phyloP scores from a whole-genome alignment of 2,329 filamentous ascomycete genomes.

The Alternaria novae-zelandiae region DNA sequence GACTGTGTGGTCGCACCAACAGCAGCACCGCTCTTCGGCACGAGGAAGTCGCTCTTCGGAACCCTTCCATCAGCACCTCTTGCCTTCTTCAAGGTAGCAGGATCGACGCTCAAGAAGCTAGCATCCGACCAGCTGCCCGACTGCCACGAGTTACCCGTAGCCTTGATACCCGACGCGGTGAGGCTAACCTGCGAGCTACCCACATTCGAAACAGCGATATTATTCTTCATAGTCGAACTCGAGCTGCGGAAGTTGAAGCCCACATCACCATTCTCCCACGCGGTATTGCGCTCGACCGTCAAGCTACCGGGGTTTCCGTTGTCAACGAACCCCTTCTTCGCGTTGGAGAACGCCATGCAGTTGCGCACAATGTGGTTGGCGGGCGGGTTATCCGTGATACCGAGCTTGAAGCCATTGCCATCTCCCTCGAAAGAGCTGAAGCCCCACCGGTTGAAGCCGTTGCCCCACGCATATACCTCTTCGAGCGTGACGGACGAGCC shows the following conservation, averaged over 20 bases:
- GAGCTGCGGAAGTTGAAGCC: conserved; percentile 50
- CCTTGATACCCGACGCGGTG: conserved; percentile 14
- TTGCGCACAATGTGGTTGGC: conserved; percentile 55
- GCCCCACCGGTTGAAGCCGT: conserved; percentile 55
- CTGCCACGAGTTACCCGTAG: conserved; percentile 55
- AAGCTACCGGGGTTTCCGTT: conserved; percentile 54
- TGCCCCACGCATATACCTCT: conserved; percentile 56
- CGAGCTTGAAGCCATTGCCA: conserved; percentile 59
- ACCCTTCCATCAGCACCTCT: conserved; percentile 50
- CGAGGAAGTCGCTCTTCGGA: conserved; percentile 51
- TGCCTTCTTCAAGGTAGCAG: conserved; percentile 44
- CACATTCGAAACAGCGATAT: conserved; percentile 49
- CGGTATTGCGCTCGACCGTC: conserved; percentile 52
- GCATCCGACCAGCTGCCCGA: conserved; percentile 48
- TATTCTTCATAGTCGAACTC: conserved; percentile 46
- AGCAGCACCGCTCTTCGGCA: conserved; percentile 45
- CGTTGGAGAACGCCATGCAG: conserved; percentile 55
- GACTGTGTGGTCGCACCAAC: conserved; percentile 50
- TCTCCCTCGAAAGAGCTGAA: conserved; percentile 55
- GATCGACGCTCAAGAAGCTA: conserved; percentile 49
- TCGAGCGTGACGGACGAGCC: conserved; percentile 53
- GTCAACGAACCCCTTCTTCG: conserved; percentile 56
- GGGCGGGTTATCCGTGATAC: conserved; percentile 44
- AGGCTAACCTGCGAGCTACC: conserved; percentile 24
- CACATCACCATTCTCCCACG: conserved; percentile 54